A percentile compares a stretch with the other conserved stretches of the same genome.
These are phyloP conservation scores for Chlorella variabilis DNA, from an alignment of 163 green algal genomes.

Conservation along the genomic window DNA sequence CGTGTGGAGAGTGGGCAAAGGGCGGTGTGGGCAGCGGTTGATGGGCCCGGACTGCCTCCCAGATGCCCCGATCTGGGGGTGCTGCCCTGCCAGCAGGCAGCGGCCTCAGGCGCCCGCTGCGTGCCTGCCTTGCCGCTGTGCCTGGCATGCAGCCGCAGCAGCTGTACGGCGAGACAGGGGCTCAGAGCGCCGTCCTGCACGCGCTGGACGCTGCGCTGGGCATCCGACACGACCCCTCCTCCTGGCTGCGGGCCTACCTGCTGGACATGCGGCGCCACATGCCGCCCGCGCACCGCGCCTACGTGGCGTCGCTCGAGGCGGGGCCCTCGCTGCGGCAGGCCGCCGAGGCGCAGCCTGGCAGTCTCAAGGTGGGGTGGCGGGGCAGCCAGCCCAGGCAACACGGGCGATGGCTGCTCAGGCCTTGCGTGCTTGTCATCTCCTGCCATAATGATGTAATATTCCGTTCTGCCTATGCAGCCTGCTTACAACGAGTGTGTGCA, in stretches of 20 bases:
- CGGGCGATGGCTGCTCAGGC: background rate
- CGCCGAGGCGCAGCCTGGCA: background rate
- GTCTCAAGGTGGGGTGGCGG: background rate
- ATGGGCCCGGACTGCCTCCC: too few relatives aligned
- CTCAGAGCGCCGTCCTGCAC: conserved; percentile 5
- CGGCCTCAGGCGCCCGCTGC: too few relatives aligned
- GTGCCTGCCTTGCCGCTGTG: background rate
- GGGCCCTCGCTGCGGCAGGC: background rate
- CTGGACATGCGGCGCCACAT: conserved; percentile 11
- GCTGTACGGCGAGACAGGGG: conserved; percentile 16
- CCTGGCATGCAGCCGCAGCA: conserved; percentile 8
- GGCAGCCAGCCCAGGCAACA: background rate
- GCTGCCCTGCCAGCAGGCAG: too few relatives aligned
- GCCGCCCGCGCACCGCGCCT: conserved; percentile 20
- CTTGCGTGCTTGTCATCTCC: too few relatives aligned
- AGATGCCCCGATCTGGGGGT: too few relatives aligned
- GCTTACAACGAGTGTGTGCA: conserved; percentile 25
- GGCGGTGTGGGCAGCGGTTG: too few relatives aligned
- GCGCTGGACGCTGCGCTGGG: conserved; percentile 22
- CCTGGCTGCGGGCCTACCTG: conserved; percentile 12
- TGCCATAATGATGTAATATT: too few relatives aligned
- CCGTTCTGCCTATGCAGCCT: background rate
- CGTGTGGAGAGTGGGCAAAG: too few relatives aligned
- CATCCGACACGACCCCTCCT: conserved; percentile 16
- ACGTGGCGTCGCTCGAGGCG: background rate